These are phyloP conservation scores for Afroboletus lepidellus DNA, from an alignment of 1,284 basidiomycete genomes.

Conservation along the genomic window DNA sequence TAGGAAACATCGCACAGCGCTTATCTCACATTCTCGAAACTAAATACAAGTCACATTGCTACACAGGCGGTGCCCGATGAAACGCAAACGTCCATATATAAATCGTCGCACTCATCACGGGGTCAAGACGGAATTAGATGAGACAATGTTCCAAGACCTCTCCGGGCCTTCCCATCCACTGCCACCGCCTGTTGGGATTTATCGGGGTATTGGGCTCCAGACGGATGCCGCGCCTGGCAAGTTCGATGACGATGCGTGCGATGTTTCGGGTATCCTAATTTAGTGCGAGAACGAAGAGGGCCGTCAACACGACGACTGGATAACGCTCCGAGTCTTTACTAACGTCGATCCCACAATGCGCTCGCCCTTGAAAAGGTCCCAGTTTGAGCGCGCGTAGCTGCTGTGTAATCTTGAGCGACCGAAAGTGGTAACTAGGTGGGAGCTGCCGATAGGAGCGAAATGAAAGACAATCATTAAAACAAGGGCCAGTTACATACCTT, in stretches of 20 bases:
- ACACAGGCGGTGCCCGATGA: neutral
- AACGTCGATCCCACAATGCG: constrained; percentile 87
- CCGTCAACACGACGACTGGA: constrained; percentile 18
- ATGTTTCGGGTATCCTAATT: constrained; percentile 84
- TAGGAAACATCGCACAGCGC: neutral
- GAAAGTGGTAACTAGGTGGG: constrained; percentile 20
- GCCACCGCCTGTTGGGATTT: constrained; percentile 67
- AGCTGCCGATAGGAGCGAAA: constrained; percentile 22
- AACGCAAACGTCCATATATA: neutral
- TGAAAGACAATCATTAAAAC: constrained; percentile 8
- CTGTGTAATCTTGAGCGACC: constrained; percentile 58
- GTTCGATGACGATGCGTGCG: constrained; percentile 71
- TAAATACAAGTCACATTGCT: constrained; percentile 5
- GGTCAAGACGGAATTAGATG: constrained; percentile 14
- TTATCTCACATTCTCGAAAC: neutral
- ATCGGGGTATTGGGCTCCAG: constrained; percentile 74
- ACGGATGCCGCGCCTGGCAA: constrained; percentile 63
- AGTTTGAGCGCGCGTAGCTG: constrained; percentile 62
- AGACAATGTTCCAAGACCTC: constrained; percentile 55
- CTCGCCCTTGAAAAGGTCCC: constrained; percentile 72
- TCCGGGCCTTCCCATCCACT: constrained; percentile 78
- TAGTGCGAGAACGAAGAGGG: constrained; percentile 5
- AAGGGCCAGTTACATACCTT: constrained; percentile 22
- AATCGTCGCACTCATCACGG: neutral
- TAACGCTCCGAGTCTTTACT: constrained; percentile 36